Conservation (phyloP, 2,329 filamentous ascomycete genomes). For the Fusarium veterinarium region DNA sequence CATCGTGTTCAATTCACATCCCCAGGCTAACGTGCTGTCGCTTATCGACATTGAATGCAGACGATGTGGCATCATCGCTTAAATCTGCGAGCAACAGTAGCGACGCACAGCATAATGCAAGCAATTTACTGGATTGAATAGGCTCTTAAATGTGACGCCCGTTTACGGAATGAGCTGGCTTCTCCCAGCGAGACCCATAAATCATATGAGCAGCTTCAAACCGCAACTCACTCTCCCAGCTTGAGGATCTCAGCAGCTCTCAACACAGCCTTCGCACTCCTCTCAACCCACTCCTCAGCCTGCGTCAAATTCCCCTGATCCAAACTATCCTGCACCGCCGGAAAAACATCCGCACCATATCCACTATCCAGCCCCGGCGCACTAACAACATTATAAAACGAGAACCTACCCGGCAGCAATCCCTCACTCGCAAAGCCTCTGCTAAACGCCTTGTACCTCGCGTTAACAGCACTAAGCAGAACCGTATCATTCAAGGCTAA, state of each 20-base stretch:
- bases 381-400: slow-evolving; percentile 33
- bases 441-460: slow-evolving; percentile 20
- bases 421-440: slow-evolving; percentile 28
- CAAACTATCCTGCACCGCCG: slow-evolving; percentile 34
- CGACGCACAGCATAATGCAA: not conserved
- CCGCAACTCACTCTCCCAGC: not conserved
- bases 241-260: slow-evolving; percentile 29
- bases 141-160: not conserved
- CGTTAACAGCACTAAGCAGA: slow-evolving; percentile 3
- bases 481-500: slow-evolving; percentile 7
- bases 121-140: accelerated
- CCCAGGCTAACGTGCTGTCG: not conserved
- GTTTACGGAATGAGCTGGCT: not conserved
- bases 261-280: slow-evolving; percentile 30
- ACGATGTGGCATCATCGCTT: not conserved
- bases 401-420: slow-evolving; percentile 17
- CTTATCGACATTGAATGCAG: not conserved
- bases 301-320: slow-evolving; percentile 27
- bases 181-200: not conserved
- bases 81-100: not conserved
- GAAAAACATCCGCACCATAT: slow-evolving; percentile 37
- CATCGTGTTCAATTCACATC: not conserved
- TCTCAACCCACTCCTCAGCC: slow-evolving; percentile 37
- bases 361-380: slow-evolving; percentile 28
- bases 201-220: accelerated